Evolutionary conservation across 106 monocot species (phyloP).

Genomic region (Platanthera guangdongensis): DNA sequence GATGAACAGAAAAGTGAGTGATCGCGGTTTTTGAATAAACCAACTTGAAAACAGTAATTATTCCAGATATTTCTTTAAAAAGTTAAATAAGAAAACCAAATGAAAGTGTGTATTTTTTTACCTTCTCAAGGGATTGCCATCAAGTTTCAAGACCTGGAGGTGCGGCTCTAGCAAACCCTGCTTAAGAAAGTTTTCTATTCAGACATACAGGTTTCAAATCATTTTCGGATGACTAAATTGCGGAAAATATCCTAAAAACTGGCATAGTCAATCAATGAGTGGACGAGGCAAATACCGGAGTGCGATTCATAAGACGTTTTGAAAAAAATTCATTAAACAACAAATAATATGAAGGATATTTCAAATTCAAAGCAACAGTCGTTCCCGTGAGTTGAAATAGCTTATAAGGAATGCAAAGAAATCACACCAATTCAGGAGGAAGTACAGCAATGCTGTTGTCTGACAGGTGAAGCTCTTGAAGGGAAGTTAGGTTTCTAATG

Average conservation of each 20-base stretch:
- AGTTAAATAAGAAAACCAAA: not conserved
- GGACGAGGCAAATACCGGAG: not conserved
- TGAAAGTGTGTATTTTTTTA: slow-evolving; percentile 9
- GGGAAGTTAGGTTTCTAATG: slow-evolving; percentile 59
- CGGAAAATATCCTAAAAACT: not conserved
- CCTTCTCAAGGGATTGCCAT: slow-evolving; percentile 90
- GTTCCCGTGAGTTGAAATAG: not conserved
- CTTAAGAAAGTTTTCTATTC: slow-evolving; percentile 9
- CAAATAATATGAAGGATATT: not conserved
- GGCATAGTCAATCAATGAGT: not conserved
- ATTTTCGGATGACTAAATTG: not conserved
- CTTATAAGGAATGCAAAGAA: not conserved
- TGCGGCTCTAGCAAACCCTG: slow-evolving; percentile 83
- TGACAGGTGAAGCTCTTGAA: slow-evolving; percentile 70
- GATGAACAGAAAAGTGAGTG: too few relatives aligned
- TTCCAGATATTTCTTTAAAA: not conserved
- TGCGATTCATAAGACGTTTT: not conserved
- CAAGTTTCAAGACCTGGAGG: slow-evolving; percentile 72
- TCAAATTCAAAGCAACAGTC: not conserved
- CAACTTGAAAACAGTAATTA: too few relatives aligned
- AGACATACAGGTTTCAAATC: not conserved
- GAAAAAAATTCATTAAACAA: not conserved
- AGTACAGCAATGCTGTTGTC: slow-evolving; percentile 79
- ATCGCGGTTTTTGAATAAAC: too few relatives aligned
- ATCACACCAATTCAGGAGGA: slow-evolving; percentile 71